phyloP scores from a whole-genome alignment of 768 basidiomycete species.

The Amanita molliuscula region DNA sequence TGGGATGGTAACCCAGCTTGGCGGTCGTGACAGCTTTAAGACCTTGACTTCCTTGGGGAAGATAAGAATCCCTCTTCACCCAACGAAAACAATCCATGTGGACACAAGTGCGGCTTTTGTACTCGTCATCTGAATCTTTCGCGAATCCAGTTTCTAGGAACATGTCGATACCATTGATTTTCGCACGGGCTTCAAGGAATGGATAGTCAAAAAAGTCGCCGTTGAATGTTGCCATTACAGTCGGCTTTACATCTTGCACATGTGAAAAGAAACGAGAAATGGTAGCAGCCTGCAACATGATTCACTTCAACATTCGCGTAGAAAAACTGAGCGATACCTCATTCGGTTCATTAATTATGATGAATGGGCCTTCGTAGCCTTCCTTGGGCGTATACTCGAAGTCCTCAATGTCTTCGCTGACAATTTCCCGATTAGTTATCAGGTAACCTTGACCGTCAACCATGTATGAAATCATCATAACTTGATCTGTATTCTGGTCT shows the following conservation, averaged over 20 bases:
- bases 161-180: slow-evolving; percentile 91
- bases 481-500: slow-evolving; percentile 90
- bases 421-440: slow-evolving; percentile 96
- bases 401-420: slow-evolving; percentile 94
- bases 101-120: slow-evolving; percentile 82
- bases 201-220: slow-evolving; percentile 99
- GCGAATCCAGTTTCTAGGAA: slow-evolving; percentile 89
- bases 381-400: slow-evolving; percentile 99
- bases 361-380: slow-evolving; percentile 95
- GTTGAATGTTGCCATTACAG: slow-evolving; percentile 97
- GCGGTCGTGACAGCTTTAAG: slow-evolving; percentile 95
- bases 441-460: slow-evolving; percentile 95
- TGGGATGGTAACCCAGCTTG: slow-evolving; percentile 94
- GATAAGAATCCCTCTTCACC: slow-evolving; percentile 98
- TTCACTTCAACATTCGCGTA: not conserved
- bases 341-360: slow-evolving; percentile 87
- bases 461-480: slow-evolving; percentile 99
- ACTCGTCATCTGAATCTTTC: slow-evolving; percentile 89
- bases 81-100: slow-evolving; percentile 99
- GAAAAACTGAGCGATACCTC: slow-evolving; percentile 43
- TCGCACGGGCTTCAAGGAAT: slow-evolving; percentile 80
- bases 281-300: slow-evolving; percentile 41
- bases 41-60: slow-evolving; percentile 97
- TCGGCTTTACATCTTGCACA: slow-evolving; percentile 87
- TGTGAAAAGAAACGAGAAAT: slow-evolving; percentile 89